Percentiles rank a stretch among this genome's conserved stretches.
Conservation (phyloP, 2,329 filamentous ascomycete species). For the Colletotrichum somersetense region DNA sequence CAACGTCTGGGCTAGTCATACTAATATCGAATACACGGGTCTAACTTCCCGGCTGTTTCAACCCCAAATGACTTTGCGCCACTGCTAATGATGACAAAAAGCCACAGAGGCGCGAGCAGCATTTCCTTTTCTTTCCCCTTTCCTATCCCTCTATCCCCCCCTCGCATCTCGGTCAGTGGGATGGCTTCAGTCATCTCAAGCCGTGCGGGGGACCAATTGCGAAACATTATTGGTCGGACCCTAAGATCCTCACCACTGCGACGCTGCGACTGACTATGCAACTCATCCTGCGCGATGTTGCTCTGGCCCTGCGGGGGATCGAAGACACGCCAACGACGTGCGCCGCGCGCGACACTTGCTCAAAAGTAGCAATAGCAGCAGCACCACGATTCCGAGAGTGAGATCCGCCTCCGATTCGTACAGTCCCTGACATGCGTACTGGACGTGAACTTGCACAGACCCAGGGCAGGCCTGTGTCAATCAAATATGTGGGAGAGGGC, state of each 20-base stretch:
- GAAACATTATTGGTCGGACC: conserved; percentile 19
- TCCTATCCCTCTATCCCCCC: background rate
- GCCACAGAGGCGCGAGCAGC: background rate
- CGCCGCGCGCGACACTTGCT: conserved; percentile 12
- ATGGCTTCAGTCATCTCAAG: conserved; percentile 5
- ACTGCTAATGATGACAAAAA: conserved; percentile 11
- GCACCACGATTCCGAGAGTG: background rate
- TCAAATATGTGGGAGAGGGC: background rate
- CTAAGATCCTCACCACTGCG: conserved; percentile 26
- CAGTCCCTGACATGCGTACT: conserved; percentile 14
- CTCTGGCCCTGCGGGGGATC: conserved; percentile 35
- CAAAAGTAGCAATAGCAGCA: background rate
- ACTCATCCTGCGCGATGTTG: conserved; percentile 2
- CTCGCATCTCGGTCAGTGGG: conserved; percentile 12
- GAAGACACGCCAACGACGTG: conserved; percentile 11
- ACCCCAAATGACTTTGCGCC: background rate
- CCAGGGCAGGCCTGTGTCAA: conserved; percentile 14
- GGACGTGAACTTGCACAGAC: conserved; percentile 1
- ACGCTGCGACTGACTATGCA: conserved; percentile 22
- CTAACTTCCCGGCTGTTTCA: conserved; percentile 29
- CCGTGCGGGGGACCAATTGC: conserved; percentile 23
- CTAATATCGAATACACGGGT: conserved; percentile 20
- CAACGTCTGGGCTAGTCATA: conserved; percentile 18
- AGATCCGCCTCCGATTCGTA: conserved; percentile 19
- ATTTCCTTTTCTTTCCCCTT: conserved; percentile 19